Evolutionary conservation across 2,329 filamentous ascomycete genomes (phyloP).

Genomic region (Fusarium sacchari): DNA sequence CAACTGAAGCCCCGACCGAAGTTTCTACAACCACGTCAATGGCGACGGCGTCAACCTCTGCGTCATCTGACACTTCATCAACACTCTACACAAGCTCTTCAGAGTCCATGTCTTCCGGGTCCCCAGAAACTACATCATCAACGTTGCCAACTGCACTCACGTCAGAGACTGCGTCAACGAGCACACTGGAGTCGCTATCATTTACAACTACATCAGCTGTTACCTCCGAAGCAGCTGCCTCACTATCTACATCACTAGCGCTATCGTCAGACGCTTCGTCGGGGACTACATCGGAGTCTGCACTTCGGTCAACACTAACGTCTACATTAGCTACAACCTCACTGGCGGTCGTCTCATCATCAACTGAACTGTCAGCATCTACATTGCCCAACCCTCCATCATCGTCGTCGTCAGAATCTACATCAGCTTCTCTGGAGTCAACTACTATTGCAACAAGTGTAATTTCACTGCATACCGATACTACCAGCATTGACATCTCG

Average conservation of each 20-base stretch:
- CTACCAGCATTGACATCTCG: accelerated
- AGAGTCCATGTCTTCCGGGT: not conserved
- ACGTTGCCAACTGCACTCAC: too few species aligned
- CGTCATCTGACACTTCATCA: not conserved
- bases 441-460: accelerated
- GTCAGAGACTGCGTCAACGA: too few species aligned
- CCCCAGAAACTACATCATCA: not conserved
- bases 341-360: not conserved
- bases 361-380: not conserved
- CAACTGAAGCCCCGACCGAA: not conserved
- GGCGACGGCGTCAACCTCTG: not conserved
- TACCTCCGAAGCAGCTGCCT: not conserved
- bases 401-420: not conserved
- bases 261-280: accelerated
- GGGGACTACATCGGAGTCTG: not conserved
- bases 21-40: not conserved
- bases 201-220: not conserved
- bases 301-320: not conserved
- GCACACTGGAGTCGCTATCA: not conserved
- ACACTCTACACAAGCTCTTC: not conserved
- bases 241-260: not conserved
- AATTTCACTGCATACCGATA: accelerated
- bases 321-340: not conserved
- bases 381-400: accelerated
- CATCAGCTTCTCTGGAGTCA: accelerated